These are phyloP conservation scores for Dichotomocladium elegans DNA, from an alignment of 371 early-diverging fungal genomes.

Conservation along the genomic window DNA sequence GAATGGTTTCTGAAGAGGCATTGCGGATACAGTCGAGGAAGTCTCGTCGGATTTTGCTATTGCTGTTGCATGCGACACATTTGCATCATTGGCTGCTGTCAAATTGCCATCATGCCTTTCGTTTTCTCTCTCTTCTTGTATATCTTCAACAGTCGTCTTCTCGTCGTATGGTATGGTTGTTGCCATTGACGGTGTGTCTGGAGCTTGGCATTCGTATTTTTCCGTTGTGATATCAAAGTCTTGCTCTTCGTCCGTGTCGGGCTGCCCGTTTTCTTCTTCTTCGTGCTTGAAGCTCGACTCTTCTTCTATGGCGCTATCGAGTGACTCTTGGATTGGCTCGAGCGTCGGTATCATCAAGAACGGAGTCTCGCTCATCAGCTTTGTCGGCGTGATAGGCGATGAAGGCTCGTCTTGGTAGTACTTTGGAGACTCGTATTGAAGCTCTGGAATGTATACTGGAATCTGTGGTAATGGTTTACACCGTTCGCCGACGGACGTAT, in stretches of 20 bases:
- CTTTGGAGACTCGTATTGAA: not conserved
- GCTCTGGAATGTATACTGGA: not conserved
- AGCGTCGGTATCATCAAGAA: constrained; percentile 2
- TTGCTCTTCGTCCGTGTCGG: not conserved
- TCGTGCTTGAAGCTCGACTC: not conserved
- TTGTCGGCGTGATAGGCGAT: not conserved
- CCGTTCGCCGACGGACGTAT: not conserved
- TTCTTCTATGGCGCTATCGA: constrained; percentile 5
- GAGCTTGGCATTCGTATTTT: no score
- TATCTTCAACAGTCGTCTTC: not conserved
- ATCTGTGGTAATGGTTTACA: not conserved
- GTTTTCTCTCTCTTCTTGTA: not conserved
- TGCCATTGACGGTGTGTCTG: no score
- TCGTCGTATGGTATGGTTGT: not conserved
- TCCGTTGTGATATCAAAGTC: no score
- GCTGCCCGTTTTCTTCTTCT: not conserved
- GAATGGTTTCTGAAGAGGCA: constrained; percentile 9
- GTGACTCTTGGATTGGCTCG: constrained; percentile 6
- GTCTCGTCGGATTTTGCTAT: not conserved
- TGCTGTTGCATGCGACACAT: constrained; percentile 1
- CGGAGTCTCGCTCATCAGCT: no score
- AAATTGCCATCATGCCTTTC: not conserved
- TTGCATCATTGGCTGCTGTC: no score
- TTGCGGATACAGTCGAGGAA: not conserved
- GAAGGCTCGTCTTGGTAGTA: not conserved